These are phyloP conservation scores for Vanilla planifolia DNA, from an alignment of 106 monocot genomes.

Conservation along the genomic window DNA sequence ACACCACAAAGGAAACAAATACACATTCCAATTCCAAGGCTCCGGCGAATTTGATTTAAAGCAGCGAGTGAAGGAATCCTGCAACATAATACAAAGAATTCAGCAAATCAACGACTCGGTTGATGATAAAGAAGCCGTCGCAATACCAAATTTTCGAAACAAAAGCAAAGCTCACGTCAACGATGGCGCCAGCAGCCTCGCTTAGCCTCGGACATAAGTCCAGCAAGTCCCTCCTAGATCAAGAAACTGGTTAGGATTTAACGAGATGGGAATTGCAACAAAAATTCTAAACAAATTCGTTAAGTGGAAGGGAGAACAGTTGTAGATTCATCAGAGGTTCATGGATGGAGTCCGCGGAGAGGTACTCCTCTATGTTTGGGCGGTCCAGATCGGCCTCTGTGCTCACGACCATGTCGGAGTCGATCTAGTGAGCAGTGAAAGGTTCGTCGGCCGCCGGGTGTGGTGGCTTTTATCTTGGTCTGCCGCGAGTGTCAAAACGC, in stretches of 20 bases:
- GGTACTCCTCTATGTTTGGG: slow-evolving; percentile 9
- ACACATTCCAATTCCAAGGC: slow-evolving; percentile 93
- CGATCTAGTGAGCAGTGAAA: background rate
- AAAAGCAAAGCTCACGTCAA: background rate
- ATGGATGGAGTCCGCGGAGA: background rate
- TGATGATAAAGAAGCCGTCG: background rate
- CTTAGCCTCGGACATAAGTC: slow-evolving; percentile 5
- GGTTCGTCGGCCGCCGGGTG: background rate
- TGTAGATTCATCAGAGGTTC: slow-evolving; percentile 4
- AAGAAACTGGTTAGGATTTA: background rate
- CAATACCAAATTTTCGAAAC: background rate
- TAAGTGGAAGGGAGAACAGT: background rate
- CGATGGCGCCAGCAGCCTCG: slow-evolving; percentile 5
- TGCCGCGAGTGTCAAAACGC: no score
- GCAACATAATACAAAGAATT: background rate
- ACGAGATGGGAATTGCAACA: background rate
- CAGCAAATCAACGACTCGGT: background rate
- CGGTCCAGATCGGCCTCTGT: slow-evolving; percentile 5
- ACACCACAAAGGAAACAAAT: slow-evolving; percentile 96
- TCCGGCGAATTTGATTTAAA: slow-evolving; percentile 93
- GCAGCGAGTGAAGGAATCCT: slow-evolving; percentile 89
- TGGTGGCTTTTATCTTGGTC: no score
- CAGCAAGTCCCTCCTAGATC: slow-evolving; percentile 2
- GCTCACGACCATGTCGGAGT: background rate
- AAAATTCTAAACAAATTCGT: background rate